A percentile compares a stretch with the other conserved stretches of the same genome.
Conservation (phyloP, 75 land plant species). For the Cupressus sempervirens region DNA sequence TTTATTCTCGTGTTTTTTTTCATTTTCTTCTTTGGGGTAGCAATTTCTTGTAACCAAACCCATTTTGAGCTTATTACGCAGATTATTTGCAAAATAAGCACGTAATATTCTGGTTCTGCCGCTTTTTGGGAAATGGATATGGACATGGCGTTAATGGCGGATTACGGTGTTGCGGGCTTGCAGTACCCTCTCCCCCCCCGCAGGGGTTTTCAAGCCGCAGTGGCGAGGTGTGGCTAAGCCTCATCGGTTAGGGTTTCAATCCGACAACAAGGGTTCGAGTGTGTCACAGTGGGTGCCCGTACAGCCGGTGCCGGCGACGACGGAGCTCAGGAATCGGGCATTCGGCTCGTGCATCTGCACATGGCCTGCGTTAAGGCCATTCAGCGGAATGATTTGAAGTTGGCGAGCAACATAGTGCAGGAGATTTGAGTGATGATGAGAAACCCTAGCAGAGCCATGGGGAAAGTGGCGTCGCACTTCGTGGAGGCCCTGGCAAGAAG, state of each 20-base stretch:
- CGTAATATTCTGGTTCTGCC: neutral
- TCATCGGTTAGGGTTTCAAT: neutral
- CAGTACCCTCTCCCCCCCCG: constrained; percentile 3
- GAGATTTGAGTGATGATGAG: constrained; percentile 42
- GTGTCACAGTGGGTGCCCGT: neutral
- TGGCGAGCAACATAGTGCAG: constrained; percentile 45
- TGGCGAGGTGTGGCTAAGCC: neutral
- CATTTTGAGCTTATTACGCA: too few species aligned
- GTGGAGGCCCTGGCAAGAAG: constrained; percentile 70
- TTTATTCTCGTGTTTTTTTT: too few species aligned
- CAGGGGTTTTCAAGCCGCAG: neutral
- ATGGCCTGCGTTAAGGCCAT: constrained; percentile 77
- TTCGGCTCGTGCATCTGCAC: constrained; percentile 69
- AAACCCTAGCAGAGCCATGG: constrained; percentile 50
- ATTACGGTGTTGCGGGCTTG: neutral
- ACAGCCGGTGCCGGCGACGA: neutral
- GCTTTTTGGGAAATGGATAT: neutral
- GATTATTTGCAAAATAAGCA: too few species aligned
- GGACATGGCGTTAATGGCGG: neutral
- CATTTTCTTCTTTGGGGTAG: too few species aligned
- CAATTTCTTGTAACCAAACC: too few species aligned
- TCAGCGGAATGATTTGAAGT: constrained; percentile 33
- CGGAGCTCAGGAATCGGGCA: constrained; percentile 57
- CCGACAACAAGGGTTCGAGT: constrained; percentile 12
- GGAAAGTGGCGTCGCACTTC: constrained; percentile 77